Percentiles rank a stretch among this genome's conserved stretches.
phyloP scores from a whole-genome alignment of 2,329 filamentous ascomycete genomes.

The Aspergillus fructus region DNA sequence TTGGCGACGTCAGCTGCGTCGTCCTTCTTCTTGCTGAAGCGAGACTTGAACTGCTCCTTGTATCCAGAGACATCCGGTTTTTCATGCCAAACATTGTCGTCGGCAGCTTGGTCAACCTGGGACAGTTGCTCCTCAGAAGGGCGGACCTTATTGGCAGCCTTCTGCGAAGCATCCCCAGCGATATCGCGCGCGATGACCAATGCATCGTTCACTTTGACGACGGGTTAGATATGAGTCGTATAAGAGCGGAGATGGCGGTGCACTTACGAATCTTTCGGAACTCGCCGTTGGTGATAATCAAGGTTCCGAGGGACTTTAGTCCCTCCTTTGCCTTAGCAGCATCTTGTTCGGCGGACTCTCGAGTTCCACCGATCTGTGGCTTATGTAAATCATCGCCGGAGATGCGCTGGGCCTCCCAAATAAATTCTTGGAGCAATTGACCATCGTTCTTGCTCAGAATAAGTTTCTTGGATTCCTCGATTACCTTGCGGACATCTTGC shows the following conservation, averaged over 20 bases:
- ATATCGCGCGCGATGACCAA: conserved; percentile 82
- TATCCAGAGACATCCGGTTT: conserved; percentile 69
- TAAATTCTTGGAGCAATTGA: conserved; percentile 92
- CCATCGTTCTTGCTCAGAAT: conserved; percentile 93
- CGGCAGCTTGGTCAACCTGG: conserved; percentile 79
- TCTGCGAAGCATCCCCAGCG: conserved; percentile 81
- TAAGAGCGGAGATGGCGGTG: background rate
- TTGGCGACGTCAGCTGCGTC: conserved; percentile 57
- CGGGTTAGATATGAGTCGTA: background rate
- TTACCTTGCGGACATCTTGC: conserved; percentile 72
- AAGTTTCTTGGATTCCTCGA: conserved; percentile 80
- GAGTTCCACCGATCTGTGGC: conserved; percentile 69
- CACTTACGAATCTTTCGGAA: conserved; percentile 82
- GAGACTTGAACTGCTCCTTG: conserved; percentile 65
- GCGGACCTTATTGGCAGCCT: conserved; percentile 71
- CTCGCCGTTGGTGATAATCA: conserved; percentile 93
- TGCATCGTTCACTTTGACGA: conserved; percentile 67
- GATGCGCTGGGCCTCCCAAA: conserved; percentile 85
- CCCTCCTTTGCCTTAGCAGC: conserved; percentile 81
- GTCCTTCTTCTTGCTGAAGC: conserved; percentile 53
- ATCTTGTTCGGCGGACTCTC: conserved; percentile 76
- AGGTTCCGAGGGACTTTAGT: conserved; percentile 79
- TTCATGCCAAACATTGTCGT: conserved; percentile 93
- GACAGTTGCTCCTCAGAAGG: conserved; percentile 74
- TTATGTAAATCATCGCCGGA: conserved; percentile 60